Base-by-base conservation (phyloP, 768 basidiomycete genomes). In the Trametes maxima region DNA sequence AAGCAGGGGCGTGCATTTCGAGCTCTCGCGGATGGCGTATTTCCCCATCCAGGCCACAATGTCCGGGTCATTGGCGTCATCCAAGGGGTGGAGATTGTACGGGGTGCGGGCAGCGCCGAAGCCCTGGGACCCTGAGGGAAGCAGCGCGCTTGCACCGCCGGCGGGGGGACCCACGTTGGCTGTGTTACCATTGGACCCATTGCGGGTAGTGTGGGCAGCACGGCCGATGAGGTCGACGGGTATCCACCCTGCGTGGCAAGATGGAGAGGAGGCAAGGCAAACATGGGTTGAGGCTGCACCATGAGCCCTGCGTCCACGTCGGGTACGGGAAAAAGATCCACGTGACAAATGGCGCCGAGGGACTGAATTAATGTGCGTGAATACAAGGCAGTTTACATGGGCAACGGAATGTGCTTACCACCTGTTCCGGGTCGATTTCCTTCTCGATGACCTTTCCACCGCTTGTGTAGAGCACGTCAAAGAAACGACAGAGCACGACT, bases 311-410 rank as follows among this genome's bases (percentile, higher is more conserved):
- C 65, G 66, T 16, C 17, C 35, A 61, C 51, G 3, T 55, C 28
- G 1, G 70, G 68, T 1, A 89, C 82, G 4, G 86, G 87, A 63
- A 89, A 90, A 17, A 93, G 77, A 73, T 92, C 91, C 42, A 89
- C 88, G 2, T 86, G 89, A 72, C 91, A 92, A n/a, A 92, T 71
- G 16, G 91, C 78, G 3, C 91, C 90, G 7, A 49, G 33, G 7
- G 25, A 22, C 59, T 49, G 24, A 5, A 10, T 19, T 0, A 17
- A 10, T 17, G 36, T 6, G 39, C 1, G 25, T 35, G 37, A 17
- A 13, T 7, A 24, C 1, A 21, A 24, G 36, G 13, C 5, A 17
- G 36, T 6, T 21, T n/a, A n/a, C 39, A 12, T n/a, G 33, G 58
- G 28, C 28, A 3, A 33, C 8, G 3, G 12, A 22, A 19, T 14